A percentile compares a stretch with the other conserved stretches of the same genome.
These are phyloP conservation scores for Daedaleopsis nitida DNA, from an alignment of 768 basidiomycete species.

Conservation along the genomic window DNA sequence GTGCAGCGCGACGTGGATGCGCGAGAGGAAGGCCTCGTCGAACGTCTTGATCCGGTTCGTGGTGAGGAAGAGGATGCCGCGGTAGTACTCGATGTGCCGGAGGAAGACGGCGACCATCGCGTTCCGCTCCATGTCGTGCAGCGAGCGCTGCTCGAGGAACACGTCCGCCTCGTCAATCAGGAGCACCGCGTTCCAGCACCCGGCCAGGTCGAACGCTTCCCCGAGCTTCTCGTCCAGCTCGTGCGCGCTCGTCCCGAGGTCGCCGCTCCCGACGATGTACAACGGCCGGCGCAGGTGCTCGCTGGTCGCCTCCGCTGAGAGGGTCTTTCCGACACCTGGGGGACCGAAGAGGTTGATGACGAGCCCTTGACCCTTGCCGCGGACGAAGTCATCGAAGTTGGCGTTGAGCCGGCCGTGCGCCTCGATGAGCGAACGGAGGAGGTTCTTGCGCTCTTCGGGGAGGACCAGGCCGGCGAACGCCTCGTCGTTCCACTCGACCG, in stretches of 20 bases:
- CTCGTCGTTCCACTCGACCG: conserved; percentile 43
- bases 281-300: conserved; percentile 21
- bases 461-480: conserved; percentile 36
- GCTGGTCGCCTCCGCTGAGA: conserved; percentile 30
- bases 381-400: conserved; percentile 35
- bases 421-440: conserved; percentile 34
- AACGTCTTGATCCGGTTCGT: conserved; percentile 51
- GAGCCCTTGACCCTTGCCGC: conserved; percentile 38
- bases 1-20: conserved; percentile 54
- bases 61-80: conserved; percentile 42
- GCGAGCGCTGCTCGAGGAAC: conserved; percentile 16
- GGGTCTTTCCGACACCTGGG: conserved; percentile 32
- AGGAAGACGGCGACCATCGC: conserved; percentile 66
- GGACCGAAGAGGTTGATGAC: conserved; percentile 33
- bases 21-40: conserved; percentile 69
- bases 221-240: conserved; percentile 30
- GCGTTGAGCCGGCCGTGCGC: conserved; percentile 23
- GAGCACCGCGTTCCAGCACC: conserved; percentile 36
- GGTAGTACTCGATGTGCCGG: conserved; percentile 37
- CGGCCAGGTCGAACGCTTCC: conserved; percentile 33
- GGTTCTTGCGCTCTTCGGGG: conserved; percentile 28
- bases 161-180: conserved; percentile 29
- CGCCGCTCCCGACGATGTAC: conserved; percentile 18
- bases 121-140: conserved; percentile 45
- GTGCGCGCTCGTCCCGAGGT: conserved; percentile 23